phyloP scores from a whole-genome alignment of 345 rosid genomes.

The Trapa bicornis region DNA sequence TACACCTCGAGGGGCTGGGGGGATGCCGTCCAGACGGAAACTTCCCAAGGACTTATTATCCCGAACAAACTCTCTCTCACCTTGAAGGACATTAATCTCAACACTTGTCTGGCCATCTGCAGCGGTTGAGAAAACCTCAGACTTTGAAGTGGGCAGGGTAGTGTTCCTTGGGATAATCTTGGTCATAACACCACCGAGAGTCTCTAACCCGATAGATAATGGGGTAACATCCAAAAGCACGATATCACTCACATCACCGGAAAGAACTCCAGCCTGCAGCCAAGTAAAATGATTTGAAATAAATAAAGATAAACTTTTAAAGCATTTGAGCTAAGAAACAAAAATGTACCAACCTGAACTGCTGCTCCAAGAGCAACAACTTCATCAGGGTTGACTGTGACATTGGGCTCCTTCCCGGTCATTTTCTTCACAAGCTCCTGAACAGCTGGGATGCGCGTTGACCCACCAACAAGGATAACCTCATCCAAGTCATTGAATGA shows the following conservation, averaged over 20 bases:
- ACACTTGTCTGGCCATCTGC: constrained; percentile 99
- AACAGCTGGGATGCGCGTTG: constrained; percentile 95
- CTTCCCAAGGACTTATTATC: constrained; percentile 84
- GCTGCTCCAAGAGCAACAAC: constrained; percentile 99
- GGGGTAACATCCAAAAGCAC: constrained; percentile 87
- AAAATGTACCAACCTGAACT: constrained; percentile 51
- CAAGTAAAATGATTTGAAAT: neutral
- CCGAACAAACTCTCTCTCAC: constrained; percentile 92
- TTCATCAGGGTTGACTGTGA: constrained; percentile 94
- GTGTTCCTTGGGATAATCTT: constrained; percentile 92
- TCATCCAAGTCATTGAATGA: constrained; percentile 80
- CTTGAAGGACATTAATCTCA: constrained; percentile 92
- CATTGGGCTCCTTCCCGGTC: constrained; percentile 92
- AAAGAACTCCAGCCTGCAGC: constrained; percentile 78
- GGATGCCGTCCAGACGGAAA: constrained; percentile 43
- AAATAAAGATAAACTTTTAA: neutral
- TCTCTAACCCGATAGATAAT: constrained; percentile 81
- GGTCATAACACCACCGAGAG: constrained; percentile 97
- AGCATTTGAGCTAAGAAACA: neutral
- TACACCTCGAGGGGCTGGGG: constrained; percentile 45
- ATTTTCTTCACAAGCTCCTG: constrained; percentile 83
- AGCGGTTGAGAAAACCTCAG: constrained; percentile 97
- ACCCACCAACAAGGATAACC: constrained; percentile 96
- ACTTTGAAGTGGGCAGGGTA: constrained; percentile 88
- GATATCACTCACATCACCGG: constrained; percentile 96